Percentiles rank a stretch among this genome's conserved stretches.
Conservation (phyloP, 441 rosid species). For the Populus trichocarpa region DNA sequence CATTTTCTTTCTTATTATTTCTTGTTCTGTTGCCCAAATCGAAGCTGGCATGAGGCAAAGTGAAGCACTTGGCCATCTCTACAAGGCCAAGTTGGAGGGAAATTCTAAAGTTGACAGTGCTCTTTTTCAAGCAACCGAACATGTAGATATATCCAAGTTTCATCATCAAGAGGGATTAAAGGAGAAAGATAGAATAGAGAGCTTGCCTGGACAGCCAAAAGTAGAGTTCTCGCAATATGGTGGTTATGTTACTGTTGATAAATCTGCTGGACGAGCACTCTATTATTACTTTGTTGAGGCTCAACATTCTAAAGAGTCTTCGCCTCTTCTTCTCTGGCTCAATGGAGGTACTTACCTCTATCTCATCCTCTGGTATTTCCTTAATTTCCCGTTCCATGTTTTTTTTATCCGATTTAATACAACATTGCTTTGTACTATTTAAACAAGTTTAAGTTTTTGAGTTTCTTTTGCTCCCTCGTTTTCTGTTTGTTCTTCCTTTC, state of each 20-base stretch:
- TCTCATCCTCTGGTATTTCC: background rate
- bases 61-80: constrained; percentile 38
- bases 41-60: constrained; percentile 41
- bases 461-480: too few relatives aligned
- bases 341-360: constrained; percentile 60
- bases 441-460: too few relatives aligned
- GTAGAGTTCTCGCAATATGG: constrained; percentile 54
- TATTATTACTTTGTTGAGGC: constrained; percentile 75
- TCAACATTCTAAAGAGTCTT: constrained; percentile 32
- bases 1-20: constrained; percentile 21
- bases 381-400: too few relatives aligned
- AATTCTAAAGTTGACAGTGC: constrained; percentile 28
- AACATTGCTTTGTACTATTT: too few relatives aligned
- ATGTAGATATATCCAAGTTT: constrained; percentile 16
- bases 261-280: constrained; percentile 60
- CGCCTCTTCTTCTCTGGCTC: constrained; percentile 90
- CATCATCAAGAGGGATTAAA: constrained; percentile 36
- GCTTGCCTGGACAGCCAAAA: constrained; percentile 64
- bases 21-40: constrained; percentile 15
- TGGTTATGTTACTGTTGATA: constrained; percentile 66
- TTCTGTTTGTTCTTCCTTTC: too few relatives aligned
- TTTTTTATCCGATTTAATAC: too few relatives aligned
- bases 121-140: constrained; percentile 26
- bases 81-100: constrained; percentile 30
- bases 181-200: constrained; percentile 55